A percentile compares a stretch with the other conserved stretches of the same genome.
phyloP scores from a whole-genome alignment of 805 yeast genomes.

The Candida coleopterorum region DNA sequence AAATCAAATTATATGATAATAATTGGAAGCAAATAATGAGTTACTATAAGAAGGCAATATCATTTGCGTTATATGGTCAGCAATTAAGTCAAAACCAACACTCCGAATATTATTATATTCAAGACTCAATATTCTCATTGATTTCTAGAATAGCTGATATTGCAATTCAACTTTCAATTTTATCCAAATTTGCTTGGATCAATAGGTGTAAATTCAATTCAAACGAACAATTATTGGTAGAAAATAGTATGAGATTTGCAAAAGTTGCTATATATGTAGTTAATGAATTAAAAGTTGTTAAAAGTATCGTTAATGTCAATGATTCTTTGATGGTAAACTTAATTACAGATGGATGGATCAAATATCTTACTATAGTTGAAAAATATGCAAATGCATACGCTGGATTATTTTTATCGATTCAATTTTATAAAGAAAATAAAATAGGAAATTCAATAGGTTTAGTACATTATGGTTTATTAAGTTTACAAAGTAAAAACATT shows the following conservation, averaged over 20 bases:
- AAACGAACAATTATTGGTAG: constrained; percentile 17
- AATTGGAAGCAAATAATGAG: constrained; percentile 35
- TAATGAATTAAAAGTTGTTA: constrained; percentile 26
- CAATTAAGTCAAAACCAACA: not conserved
- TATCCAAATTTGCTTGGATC: constrained; percentile 35
- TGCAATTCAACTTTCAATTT: constrained; percentile 34
- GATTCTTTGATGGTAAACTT: constrained; percentile 5
- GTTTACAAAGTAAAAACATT: constrained; percentile 31
- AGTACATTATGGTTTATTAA: constrained; percentile 31
- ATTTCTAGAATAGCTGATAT: constrained; percentile 23
- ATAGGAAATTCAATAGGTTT: constrained; percentile 46
- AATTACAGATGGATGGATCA: constrained; percentile 19
- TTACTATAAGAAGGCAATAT: constrained; percentile 28
- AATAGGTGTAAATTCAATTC: constrained; percentile 22
- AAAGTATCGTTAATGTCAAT: constrained; percentile 10
- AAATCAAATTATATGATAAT: constrained; percentile 15
- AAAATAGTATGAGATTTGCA: constrained; percentile 37
- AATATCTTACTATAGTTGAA: constrained; percentile 26
- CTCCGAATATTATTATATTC: not conserved
- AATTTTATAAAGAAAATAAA: constrained; percentile 39
- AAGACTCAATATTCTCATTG: constrained; percentile 10
- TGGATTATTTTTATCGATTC: constrained; percentile 42
- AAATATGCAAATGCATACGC: constrained; percentile 39
- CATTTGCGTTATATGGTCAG: constrained; percentile 22
- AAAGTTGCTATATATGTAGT: constrained; percentile 40